Percentiles rank a stretch among this genome's conserved stretches.
Evolutionary conservation across 1,139 yeast species (phyloP).

Genomic region (Pichia sp.): DNA sequence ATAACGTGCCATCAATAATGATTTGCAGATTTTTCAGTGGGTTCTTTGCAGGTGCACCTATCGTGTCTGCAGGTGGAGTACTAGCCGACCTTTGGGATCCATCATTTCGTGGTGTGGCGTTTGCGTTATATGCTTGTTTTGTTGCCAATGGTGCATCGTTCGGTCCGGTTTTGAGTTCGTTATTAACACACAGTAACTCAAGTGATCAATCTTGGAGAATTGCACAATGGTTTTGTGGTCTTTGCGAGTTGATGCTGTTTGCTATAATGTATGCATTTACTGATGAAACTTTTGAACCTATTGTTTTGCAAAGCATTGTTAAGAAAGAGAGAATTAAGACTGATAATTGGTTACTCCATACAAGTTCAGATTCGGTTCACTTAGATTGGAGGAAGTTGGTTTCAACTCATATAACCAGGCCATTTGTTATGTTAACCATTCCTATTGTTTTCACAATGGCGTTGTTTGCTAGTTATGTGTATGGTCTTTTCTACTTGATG

Average conservation of each 20-base stretch:
- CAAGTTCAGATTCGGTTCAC: slow-evolving; percentile 41
- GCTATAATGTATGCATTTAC: slow-evolving; percentile 37
- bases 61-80: slow-evolving; percentile 60
- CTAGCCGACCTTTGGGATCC: slow-evolving; percentile 50
- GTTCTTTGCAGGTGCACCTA: slow-evolving; percentile 54
- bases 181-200: slow-evolving; percentile 40
- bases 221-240: slow-evolving; percentile 43
- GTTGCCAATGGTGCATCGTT: slow-evolving; percentile 59
- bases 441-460: slow-evolving; percentile 45
- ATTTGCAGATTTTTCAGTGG: slow-evolving; percentile 55
- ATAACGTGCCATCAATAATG: slow-evolving; percentile 51
- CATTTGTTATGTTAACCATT: slow-evolving; percentile 43
- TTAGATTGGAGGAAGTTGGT: slow-evolving; percentile 37
- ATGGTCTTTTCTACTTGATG: slow-evolving; percentile 43
- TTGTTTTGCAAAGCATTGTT: slow-evolving; percentile 48
- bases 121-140: slow-evolving; percentile 51
- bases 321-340: slow-evolving; percentile 38
- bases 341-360: slow-evolving; percentile 7
- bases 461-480: slow-evolving; percentile 44
- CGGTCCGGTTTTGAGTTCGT: slow-evolving; percentile 62
- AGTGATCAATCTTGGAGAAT: slow-evolving; percentile 40
- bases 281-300: slow-evolving; percentile 51
- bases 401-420: slow-evolving; percentile 39
- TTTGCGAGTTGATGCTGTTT: slow-evolving; percentile 39
- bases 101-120: slow-evolving; percentile 25